Conservation (phyloP, 2,329 filamentous ascomycete genomes). For the Orbilia ellipsospora region DNA sequence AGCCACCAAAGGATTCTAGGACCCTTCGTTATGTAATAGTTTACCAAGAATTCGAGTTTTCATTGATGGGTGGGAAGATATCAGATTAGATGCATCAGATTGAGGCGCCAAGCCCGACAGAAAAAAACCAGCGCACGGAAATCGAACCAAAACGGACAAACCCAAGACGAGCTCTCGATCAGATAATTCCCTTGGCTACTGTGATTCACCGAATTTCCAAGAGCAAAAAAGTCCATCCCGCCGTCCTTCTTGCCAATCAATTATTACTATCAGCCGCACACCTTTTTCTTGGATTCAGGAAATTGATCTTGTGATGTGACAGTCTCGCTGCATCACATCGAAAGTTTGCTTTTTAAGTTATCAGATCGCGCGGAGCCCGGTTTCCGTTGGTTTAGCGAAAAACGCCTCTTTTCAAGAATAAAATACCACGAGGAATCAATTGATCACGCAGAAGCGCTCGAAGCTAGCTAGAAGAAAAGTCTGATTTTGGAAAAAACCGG, state of each 20-base stretch:
- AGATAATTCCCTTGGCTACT: neutral
- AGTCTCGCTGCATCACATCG: neutral
- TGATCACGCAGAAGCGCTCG: too few species aligned
- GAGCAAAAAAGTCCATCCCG: neutral
- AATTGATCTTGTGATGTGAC: conserved; percentile 10
- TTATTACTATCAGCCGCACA: conserved; percentile 14
- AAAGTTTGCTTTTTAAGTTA: conserved; percentile 25
- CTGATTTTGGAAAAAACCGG: neutral
- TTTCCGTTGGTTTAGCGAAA: conserved; percentile 29
- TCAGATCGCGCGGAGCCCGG: conserved; percentile 33
- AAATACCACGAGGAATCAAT: too few species aligned
- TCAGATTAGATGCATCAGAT: conserved; percentile 55
- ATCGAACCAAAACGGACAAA: neutral
- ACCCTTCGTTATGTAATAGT: conserved; percentile 5
- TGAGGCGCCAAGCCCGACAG: conserved; percentile 12
- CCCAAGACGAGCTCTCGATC: conserved; percentile 9
- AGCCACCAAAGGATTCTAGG: neutral
- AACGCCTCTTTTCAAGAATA: neutral
- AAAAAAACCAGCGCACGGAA: conserved; percentile 4
- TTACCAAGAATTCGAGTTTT: neutral
- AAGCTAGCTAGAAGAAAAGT: too few species aligned
- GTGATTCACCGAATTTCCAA: neutral
- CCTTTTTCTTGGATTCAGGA: neutral
- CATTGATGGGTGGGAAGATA: conserved; percentile 24
- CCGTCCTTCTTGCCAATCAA: conserved; percentile 2